Evolutionary conservation across 2,329 filamentous ascomycete genomes (phyloP).

Genomic region (Fusarium sp.): DNA sequence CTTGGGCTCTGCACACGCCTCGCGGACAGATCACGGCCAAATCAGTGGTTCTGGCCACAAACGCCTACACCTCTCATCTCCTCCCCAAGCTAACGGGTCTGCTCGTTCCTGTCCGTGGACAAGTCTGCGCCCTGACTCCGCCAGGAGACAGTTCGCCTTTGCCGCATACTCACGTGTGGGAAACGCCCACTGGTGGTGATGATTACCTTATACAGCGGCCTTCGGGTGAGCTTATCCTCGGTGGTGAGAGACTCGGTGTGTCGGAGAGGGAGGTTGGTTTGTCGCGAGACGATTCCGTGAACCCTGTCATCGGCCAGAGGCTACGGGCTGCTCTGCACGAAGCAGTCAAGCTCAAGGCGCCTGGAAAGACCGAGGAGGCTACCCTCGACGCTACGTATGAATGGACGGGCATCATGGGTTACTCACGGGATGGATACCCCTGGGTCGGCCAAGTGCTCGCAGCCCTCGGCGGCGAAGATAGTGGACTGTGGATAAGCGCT

Average conservation of each 20-base stretch:
- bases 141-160: slow-evolving; percentile 58
- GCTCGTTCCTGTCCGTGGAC: slow-evolving; percentile 82
- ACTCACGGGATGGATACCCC: slow-evolving; percentile 73
- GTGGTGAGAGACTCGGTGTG: slow-evolving; percentile 74
- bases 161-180: slow-evolving; percentile 73
- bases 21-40: slow-evolving; percentile 74
- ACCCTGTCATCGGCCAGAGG: slow-evolving; percentile 66
- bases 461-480: slow-evolving; percentile 55
- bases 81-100: slow-evolving; percentile 76
- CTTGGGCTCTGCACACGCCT: slow-evolving; percentile 74
- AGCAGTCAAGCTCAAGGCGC: slow-evolving; percentile 56
- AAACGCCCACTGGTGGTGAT: slow-evolving; percentile 64
- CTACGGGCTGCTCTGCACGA: slow-evolving; percentile 61
- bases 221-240: slow-evolving; percentile 72
- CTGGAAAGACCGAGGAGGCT: slow-evolving; percentile 53
- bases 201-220: slow-evolving; percentile 82
- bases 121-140: slow-evolving; percentile 75
- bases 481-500: slow-evolving; percentile 72
- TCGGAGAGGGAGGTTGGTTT: slow-evolving; percentile 61
- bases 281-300: slow-evolving; percentile 70
- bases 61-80: slow-evolving; percentile 84
- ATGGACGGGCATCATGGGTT: slow-evolving; percentile 88
- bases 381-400: slow-evolving; percentile 68
- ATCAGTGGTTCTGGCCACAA: slow-evolving; percentile 81
- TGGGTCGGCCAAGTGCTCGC: slow-evolving; percentile 78